Evolutionary conservation across 768 basidiomycete species (phyloP).

Genomic region (Sutorius australiensis): DNA sequence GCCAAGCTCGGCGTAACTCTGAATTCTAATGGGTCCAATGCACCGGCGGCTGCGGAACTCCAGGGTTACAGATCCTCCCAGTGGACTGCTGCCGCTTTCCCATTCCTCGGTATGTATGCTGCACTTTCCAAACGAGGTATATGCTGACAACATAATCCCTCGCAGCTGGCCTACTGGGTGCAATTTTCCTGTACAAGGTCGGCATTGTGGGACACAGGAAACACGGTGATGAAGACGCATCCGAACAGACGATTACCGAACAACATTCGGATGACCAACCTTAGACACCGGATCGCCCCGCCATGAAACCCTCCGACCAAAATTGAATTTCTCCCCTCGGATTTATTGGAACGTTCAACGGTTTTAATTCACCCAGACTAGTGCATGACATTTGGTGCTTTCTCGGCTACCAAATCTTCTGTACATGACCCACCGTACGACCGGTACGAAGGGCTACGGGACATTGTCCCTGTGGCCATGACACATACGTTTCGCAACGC

Average conservation of each 20-base stretch:
- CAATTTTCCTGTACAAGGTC: conserved; percentile 37
- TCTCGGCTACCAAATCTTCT: background rate
- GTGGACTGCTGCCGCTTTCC: conserved; percentile 64
- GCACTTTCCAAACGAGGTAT: background rate
- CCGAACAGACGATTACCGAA: conserved; percentile 23
- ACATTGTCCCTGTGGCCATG: background rate
- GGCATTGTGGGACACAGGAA: conserved; percentile 37
- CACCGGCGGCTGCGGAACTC: conserved; percentile 39
- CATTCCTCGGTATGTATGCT: conserved; percentile 44
- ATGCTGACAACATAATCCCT: background rate
- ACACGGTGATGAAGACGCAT: conserved; percentile 7
- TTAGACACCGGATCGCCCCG: conserved; percentile 1
- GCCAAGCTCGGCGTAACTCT: conserved; percentile 30
- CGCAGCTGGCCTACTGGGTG: conserved; percentile 32
- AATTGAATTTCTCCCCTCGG: background rate
- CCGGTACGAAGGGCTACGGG: conserved; percentile 1
- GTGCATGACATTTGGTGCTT: background rate
- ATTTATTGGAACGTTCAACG: background rate
- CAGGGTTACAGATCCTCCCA: conserved; percentile 57
- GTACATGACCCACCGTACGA: conserved; percentile 3
- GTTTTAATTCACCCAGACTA: background rate
- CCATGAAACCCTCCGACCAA: background rate
- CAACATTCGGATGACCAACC: background rate
- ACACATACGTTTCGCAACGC: background rate
- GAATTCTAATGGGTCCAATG: conserved; percentile 25